Conservation (phyloP, 768 basidiomycete genomes). For the Scleroderma bovista region DNA sequence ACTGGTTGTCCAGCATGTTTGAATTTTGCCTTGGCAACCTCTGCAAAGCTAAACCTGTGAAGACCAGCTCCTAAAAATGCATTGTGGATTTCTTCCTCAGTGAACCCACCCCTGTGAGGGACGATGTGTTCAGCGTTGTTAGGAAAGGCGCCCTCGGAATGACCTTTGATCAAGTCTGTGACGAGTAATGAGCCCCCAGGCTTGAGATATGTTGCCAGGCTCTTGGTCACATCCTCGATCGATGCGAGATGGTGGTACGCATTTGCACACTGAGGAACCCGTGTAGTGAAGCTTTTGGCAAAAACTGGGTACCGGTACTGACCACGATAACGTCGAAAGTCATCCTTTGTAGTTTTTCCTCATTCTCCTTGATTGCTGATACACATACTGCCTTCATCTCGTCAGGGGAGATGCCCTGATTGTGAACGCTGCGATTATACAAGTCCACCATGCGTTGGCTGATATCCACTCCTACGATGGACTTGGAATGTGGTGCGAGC, state of each 20-base stretch:
- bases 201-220: conserved; percentile 53
- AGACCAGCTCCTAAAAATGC: conserved; percentile 54
- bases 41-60: conserved; percentile 36
- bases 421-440: conserved; percentile 51
- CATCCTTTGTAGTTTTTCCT: conserved; percentile 43
- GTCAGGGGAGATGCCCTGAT: conserved; percentile 58
- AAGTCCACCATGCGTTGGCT: conserved; percentile 64
- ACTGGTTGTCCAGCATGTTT: conserved; percentile 29
- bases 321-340: conserved; percentile 72
- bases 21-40: conserved; percentile 26
- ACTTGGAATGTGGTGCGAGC: conserved; percentile 54
- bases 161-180: conserved; percentile 41
- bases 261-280: conserved; percentile 44
- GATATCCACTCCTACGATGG: conserved; percentile 71
- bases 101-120: conserved; percentile 50
- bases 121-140: conserved; percentile 41
- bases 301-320: conserved; percentile 20
- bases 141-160: conserved; percentile 24
- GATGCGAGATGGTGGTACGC: conserved; percentile 61
- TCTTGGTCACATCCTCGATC: conserved; percentile 44
- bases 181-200: conserved; percentile 58
- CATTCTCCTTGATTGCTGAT: conserved; percentile 41
- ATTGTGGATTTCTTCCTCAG: conserved; percentile 40
- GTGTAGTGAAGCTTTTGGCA: neutral
- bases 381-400: conserved; percentile 60